These are phyloP conservation scores for Ogataea nonfermentans DNA, from an alignment of 805 yeast species.

Conservation along the genomic window DNA sequence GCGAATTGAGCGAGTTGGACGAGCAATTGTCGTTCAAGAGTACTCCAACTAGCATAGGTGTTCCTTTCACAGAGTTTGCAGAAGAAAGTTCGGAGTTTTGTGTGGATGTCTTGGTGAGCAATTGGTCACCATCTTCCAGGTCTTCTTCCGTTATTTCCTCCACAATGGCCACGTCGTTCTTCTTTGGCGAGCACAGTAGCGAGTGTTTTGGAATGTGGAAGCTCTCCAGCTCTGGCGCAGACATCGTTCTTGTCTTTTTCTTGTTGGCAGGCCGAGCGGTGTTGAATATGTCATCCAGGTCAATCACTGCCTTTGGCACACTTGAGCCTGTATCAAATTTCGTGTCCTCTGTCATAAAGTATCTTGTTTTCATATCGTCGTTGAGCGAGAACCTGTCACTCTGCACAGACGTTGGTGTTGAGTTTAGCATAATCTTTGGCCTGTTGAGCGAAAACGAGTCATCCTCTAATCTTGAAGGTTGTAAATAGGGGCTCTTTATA, in stretches of 20 bases:
- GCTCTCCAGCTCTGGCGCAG: constrained; percentile 22
- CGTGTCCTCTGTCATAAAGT: constrained; percentile 35
- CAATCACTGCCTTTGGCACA: constrained; percentile 35
- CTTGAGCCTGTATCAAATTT: constrained; percentile 26
- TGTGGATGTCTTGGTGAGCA: constrained; percentile 15
- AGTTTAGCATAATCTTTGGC: constrained; percentile 1
- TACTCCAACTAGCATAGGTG: constrained; percentile 19
- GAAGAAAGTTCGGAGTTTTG: constrained; percentile 25
- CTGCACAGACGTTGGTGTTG: constrained; percentile 12
- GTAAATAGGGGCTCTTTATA: constrained; percentile 11
- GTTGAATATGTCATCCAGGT: constrained; percentile 33
- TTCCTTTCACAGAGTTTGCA: constrained; percentile 20
- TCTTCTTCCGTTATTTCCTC: constrained; percentile 33
- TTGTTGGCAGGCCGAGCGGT: constrained; percentile 9
- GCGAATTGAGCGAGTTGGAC: constrained; percentile 27
- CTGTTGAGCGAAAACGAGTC: not conserved
- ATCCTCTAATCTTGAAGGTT: constrained; percentile 1
- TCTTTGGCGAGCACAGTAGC: constrained; percentile 32
- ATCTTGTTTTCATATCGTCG: constrained; percentile 18
- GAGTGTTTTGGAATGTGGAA: constrained; percentile 30
- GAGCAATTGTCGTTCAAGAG: constrained; percentile 26
- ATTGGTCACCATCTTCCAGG: constrained; percentile 7
- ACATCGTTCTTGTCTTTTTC: constrained; percentile 19
- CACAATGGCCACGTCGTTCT: constrained; percentile 30
- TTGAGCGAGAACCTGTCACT: constrained; percentile 10